A percentile compares a stretch with the other conserved stretches of the same genome.
Evolutionary conservation across 345 rosid genomes (phyloP).

Genomic region (Lenwebbia sp.): DNA sequence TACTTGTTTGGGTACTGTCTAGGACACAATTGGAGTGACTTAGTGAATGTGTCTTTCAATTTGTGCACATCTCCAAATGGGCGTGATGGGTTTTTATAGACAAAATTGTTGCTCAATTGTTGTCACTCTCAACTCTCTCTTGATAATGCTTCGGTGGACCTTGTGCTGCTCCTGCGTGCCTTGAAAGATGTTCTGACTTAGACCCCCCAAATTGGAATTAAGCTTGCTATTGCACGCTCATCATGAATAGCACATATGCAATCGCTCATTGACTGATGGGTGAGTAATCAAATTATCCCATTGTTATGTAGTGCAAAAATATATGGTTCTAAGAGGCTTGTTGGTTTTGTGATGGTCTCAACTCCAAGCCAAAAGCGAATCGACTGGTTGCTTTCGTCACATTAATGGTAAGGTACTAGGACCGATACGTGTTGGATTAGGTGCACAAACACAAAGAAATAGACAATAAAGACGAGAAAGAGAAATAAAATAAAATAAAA

Average conservation of each 20-base stretch:
- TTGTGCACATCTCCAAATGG: neutral
- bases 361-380: neutral
- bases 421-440: neutral
- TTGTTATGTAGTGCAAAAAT: neutral
- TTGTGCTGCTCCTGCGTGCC: neutral
- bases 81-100: neutral
- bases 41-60: conserved; percentile 21
- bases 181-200: conserved; percentile 4
- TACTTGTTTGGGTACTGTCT: neutral
- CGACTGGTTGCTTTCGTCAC: neutral
- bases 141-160: neutral
- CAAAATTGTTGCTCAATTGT: neutral
- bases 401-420: neutral
- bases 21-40: neutral
- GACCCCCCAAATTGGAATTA: conserved; percentile 14
- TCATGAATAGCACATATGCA: conserved; percentile 3
- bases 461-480: no score
- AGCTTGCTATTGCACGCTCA: neutral
- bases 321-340: neutral
- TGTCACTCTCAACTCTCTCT: no score
- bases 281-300: neutral
- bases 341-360: neutral
- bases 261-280: neutral
- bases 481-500: no score
- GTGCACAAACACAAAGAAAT: no score